phyloP scores from a whole-genome alignment of 2,329 filamentous ascomycete genomes.

The Arthrobotrys sphaeroides region DNA sequence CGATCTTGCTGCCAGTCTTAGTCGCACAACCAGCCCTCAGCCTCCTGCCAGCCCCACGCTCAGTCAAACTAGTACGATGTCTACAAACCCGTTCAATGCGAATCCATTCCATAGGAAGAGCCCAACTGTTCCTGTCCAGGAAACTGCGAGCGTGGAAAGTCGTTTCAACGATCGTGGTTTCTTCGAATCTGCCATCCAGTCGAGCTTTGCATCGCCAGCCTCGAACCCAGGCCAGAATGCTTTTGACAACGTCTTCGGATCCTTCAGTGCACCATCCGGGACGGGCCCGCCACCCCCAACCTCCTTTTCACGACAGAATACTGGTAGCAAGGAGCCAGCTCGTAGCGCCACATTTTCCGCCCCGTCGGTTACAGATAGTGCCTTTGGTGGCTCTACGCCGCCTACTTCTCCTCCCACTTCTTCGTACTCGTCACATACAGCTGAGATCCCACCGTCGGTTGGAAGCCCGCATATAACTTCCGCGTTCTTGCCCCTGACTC shows the following conservation, averaged over 20 bases:
- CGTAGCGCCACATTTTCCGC: constrained; percentile 55
- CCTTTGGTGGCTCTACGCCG: constrained; percentile 66
- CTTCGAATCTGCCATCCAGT: constrained; percentile 47
- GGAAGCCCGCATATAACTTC: constrained; percentile 81
- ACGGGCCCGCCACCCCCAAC: constrained; percentile 65
- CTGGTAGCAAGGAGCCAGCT: constrained; percentile 62
- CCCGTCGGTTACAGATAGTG: constrained; percentile 56
- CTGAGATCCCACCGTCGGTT: constrained; percentile 71
- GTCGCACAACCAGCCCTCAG: constrained; percentile 74
- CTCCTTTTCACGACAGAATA: constrained; percentile 72
- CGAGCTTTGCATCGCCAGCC: constrained; percentile 53
- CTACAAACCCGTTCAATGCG: constrained; percentile 63
- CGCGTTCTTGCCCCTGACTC: constrained; percentile 75
- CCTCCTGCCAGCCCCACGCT: constrained; percentile 63
- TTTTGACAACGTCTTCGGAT: constrained; percentile 88
- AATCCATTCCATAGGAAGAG: constrained; percentile 91
- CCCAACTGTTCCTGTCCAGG: constrained; percentile 61
- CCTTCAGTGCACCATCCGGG: constrained; percentile 67
- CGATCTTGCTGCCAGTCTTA: constrained; percentile 61
- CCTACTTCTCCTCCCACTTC: constrained; percentile 71
- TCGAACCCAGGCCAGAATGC: constrained; percentile 69
- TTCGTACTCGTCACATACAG: constrained; percentile 67
- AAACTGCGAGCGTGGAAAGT: constrained; percentile 61
- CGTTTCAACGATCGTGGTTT: constrained; percentile 59
- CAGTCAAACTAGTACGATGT: constrained; percentile 62